A percentile compares a stretch with the other conserved stretches of the same genome.
phyloP scores from a whole-genome alignment of 768 basidiomycete genomes.

The Phanerochaete sordida region DNA sequence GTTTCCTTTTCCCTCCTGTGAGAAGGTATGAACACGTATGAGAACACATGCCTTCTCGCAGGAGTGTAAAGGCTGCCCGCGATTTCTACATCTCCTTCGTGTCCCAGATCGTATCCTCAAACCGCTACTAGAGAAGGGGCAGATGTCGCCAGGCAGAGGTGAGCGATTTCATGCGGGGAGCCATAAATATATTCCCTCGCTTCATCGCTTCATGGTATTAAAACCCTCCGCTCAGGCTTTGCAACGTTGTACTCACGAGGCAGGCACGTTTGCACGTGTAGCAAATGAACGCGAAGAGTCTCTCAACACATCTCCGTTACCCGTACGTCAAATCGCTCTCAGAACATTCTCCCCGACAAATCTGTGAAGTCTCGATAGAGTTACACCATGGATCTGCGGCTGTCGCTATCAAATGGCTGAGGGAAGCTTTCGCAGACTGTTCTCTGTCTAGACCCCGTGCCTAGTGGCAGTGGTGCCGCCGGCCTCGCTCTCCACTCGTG shows the following conservation, averaged over 20 bases:
- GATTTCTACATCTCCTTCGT: too few relatives aligned
- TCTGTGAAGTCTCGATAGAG: neutral
- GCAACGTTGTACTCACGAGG: neutral
- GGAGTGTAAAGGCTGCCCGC: too few relatives aligned
- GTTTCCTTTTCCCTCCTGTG: too few relatives aligned
- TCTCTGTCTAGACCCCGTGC: neutral
- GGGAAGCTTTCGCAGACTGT: neutral
- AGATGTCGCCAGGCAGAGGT: too few relatives aligned
- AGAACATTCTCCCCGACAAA: neutral
- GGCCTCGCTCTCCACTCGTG: neutral
- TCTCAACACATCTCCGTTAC: neutral
- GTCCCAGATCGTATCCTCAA: too few relatives aligned
- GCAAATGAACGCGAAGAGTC: neutral
- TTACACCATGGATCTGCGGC: neutral
- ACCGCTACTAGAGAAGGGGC: too few relatives aligned
- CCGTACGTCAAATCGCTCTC: neutral
- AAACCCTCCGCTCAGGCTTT: neutral
- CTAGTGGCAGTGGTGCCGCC: neutral
- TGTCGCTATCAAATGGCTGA: neutral
- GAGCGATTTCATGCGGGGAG: too few relatives aligned
- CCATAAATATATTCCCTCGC: too few relatives aligned
- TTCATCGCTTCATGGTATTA: neutral
- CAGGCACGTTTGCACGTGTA: constrained; percentile 2
- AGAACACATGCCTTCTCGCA: too few relatives aligned
- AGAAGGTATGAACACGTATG: too few relatives aligned